Evolutionary conservation across 208 protist species (phyloP), one percentile per base, ranked within the genome.

Genomic region (Crithidia acanthocephali): DNA sequence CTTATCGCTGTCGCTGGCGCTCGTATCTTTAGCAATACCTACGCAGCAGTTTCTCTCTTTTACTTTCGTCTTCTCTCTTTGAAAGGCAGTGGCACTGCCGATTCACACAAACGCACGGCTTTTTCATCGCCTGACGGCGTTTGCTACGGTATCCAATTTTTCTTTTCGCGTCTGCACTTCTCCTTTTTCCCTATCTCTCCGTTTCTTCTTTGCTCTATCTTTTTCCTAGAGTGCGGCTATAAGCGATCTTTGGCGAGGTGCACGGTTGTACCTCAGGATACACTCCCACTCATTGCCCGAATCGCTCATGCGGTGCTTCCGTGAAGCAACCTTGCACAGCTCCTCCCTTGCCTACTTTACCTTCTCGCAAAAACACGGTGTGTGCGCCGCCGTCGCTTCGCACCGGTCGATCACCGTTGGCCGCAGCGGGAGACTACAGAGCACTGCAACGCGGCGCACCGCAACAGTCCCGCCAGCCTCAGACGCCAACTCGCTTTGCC

Each of bases 271-370:
- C 13, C 27, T 16, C 18, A 28, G 37, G 23, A 10, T n/a, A 15
- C 2, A 33, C n/a, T 22, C 13, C 32, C 20, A 13, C 25, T 23
- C 11, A 33, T 30, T 25, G 9, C 25, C 1, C 11, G 4, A 50
- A 18, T 30, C 25, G 40, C 57, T 50, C 13, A 62, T 62, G 57
- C 57, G 57, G 23, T 28, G 25, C 40, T 62, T 62, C 37, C 57
- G 22, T 50, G 11, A n/a, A 50, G 37, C 40, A 16, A 10, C 23
- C 1, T 62, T 62, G 16, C 15, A 47, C 40, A 30, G 37, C 23
- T 47, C 23, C 15, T 50, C 22, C n/a, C 15, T 37, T 18, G 23
- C 40, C 28, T 15, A 11, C 20, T n/a, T 32, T 1, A 28, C 9
- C 9, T 0, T 20, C 9, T 6, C 37, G 10, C 57, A 8, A 18